A percentile compares a stretch with the other conserved stretches of the same genome.
phyloP scores from a whole-genome alignment of 2,329 filamentous ascomycete genomes.

The Calonectria henricotiae region DNA sequence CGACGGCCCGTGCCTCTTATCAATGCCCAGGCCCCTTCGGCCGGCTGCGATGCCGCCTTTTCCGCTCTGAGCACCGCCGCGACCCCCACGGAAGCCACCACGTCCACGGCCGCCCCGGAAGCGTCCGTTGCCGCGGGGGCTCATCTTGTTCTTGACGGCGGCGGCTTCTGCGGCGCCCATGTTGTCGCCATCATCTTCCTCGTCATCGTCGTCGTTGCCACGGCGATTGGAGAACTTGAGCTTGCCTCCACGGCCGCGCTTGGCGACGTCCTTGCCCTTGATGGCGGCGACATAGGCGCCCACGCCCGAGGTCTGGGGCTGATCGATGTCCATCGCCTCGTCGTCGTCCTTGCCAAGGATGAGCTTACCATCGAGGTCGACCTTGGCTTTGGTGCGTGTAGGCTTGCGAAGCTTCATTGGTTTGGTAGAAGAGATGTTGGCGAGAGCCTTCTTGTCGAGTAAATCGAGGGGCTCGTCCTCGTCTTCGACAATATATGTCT shows the following conservation, averaged over 20 bases:
- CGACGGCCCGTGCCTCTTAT: slow-evolving; percentile 64
- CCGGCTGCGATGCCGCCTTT: slow-evolving; percentile 66
- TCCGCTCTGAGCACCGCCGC: slow-evolving; percentile 62
- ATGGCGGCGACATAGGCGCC: slow-evolving; percentile 81
- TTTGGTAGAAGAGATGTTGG: slow-evolving; percentile 93
- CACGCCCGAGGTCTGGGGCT: slow-evolving; percentile 72
- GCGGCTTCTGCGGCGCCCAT: slow-evolving; percentile 70
- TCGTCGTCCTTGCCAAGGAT: slow-evolving; percentile 76
- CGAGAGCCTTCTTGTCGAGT: slow-evolving; percentile 89
- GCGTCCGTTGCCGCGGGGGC: slow-evolving; percentile 57
- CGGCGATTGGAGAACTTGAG: slow-evolving; percentile 81
- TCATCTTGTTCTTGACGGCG: slow-evolving; percentile 68
- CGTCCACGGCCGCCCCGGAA: slow-evolving; percentile 56
- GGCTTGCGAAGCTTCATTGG: slow-evolving; percentile 77
- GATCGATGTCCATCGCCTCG: slow-evolving; percentile 77
- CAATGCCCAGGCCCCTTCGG: slow-evolving; percentile 67
- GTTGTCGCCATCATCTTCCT: slow-evolving; percentile 67
- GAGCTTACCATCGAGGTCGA: slow-evolving; percentile 85
- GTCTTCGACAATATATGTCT: slow-evolving; percentile 92
- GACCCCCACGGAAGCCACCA: slow-evolving; percentile 56
- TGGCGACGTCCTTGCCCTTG: slow-evolving; percentile 77
- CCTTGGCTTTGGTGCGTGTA: slow-evolving; percentile 75
- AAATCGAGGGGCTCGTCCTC: slow-evolving; percentile 96
- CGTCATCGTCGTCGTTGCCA: slow-evolving; percentile 62
- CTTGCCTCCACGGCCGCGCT: slow-evolving; percentile 77